Conservation (phyloP, 108 stramenopile genomes). For the Nitzschia palea region DNA sequence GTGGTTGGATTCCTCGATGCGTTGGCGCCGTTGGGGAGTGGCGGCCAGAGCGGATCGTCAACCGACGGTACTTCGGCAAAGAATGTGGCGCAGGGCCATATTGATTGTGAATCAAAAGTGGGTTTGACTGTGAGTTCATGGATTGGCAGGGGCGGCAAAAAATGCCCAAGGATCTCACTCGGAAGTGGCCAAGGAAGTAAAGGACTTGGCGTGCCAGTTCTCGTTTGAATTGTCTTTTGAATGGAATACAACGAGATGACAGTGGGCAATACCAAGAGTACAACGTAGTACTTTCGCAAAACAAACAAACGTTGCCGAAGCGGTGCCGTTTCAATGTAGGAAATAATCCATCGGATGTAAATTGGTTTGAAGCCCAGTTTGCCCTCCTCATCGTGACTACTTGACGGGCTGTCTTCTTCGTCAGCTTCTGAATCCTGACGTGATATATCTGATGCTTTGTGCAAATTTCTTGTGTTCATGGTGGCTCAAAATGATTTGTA, state of each 20-base stretch:
- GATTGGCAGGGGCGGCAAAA: too few species aligned
- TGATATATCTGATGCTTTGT: neutral
- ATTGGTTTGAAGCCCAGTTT: neutral
- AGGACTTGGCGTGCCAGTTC: neutral
- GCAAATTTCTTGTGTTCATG: neutral
- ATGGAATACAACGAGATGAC: neutral
- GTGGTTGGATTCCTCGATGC: neutral
- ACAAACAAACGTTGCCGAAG: neutral
- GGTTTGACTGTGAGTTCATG: too few species aligned
- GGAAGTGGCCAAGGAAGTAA: too few species aligned
- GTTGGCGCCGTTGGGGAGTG: neutral
- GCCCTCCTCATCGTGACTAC: neutral
- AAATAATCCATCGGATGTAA: neutral
- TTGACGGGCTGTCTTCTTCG: neutral
- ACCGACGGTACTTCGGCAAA: slow-evolving; percentile 9
- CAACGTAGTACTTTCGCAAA: slow-evolving; percentile 6
- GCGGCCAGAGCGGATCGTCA: slow-evolving; percentile 11
- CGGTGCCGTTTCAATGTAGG: neutral
- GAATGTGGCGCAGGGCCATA: slow-evolving; percentile 2
- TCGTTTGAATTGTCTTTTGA: neutral
- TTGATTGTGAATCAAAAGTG: too few species aligned
- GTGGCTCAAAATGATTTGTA: neutral
- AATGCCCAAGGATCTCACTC: too few species aligned
- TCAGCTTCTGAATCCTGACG: neutral
- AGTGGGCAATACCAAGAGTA: neutral